These are phyloP conservation scores for Scalesia atractyloides DNA, from an alignment of 129 eudicot species.

Conservation along the genomic window DNA sequence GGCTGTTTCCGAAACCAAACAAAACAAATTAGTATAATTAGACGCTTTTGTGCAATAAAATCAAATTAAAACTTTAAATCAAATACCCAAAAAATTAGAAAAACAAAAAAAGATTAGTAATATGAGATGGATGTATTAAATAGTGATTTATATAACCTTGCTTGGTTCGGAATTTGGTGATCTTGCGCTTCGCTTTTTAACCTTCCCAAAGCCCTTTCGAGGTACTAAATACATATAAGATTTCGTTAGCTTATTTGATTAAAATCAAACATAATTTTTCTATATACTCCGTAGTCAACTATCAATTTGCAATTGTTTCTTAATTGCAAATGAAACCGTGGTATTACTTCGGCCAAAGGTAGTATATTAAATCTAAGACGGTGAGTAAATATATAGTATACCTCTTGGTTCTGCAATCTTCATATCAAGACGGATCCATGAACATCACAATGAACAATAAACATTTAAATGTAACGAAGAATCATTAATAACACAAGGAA, in stretches of 20 bases:
- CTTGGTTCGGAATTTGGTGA: conserved; percentile 34
- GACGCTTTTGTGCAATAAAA: conserved; percentile 3
- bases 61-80: background rate
- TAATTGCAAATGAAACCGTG: conserved; percentile 4
- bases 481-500: conserved; percentile 15
- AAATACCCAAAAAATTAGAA: background rate
- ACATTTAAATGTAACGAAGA: background rate
- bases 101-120: background rate
- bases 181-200: conserved; percentile 57
- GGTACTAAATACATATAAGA: conserved; percentile 41
- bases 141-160: conserved; percentile 34
- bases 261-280: background rate
- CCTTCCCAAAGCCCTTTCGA: conserved; percentile 58
- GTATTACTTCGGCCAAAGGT: conserved; percentile 6
- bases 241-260: conserved; percentile 2
- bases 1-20: conserved; percentile 39
- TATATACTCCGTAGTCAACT: conserved; percentile 8
- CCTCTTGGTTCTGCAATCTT: conserved; percentile 85
- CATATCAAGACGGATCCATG: conserved; percentile 27
- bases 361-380: background rate
- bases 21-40: conserved; percentile 8
- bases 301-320: conserved; percentile 13
- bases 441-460: conserved; percentile 6
- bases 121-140: conserved; percentile 2
- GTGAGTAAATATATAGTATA: conserved; percentile 26